These are phyloP conservation scores for Gossypium arboreum DNA, from an alignment of 345 rosid genomes.

Conservation along the genomic window DNA sequence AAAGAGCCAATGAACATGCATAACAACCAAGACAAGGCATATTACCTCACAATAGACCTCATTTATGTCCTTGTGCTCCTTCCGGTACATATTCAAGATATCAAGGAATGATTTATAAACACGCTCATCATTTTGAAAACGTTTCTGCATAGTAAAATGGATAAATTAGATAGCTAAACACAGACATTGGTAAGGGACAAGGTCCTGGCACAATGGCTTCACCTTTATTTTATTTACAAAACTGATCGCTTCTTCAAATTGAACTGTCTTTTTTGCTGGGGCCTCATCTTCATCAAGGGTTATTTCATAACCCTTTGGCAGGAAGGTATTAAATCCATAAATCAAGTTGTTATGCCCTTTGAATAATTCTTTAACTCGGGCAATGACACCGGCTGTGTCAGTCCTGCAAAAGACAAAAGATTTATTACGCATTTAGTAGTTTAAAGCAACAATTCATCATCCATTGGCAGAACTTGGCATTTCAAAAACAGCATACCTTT, in stretches of 20 bases:
- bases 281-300: constrained; percentile 70
- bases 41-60: constrained; percentile 90
- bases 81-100: constrained; percentile 84
- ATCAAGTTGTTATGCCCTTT: constrained; percentile 90
- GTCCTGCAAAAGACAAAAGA: constrained; percentile 49
- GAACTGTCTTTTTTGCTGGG: constrained; percentile 82
- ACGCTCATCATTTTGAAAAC: constrained; percentile 81
- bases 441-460: constrained; percentile 10
- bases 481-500: constrained; percentile 42
- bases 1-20: not conserved
- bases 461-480: not conserved
- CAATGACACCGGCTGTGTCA: constrained; percentile 88
- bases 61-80: constrained; percentile 81
- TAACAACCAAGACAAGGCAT: constrained; percentile 9
- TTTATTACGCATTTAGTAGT: not conserved
- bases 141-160: constrained; percentile 54
- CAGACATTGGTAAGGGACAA: constrained; percentile 10
- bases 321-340: constrained; percentile 87
- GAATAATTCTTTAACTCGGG: constrained; percentile 82
- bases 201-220: not conserved
- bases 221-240: constrained; percentile 90
- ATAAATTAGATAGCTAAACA: constrained; percentile 11
- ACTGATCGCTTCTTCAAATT: constrained; percentile 73
- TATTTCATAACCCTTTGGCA: constrained; percentile 92
- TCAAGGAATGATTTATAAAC: constrained; percentile 84